Percentiles rank a stretch among this genome's conserved stretches.
Evolutionary conservation across 2,329 filamentous ascomycete genomes (phyloP).

Genomic region (Colletotrichum godetiae): DNA sequence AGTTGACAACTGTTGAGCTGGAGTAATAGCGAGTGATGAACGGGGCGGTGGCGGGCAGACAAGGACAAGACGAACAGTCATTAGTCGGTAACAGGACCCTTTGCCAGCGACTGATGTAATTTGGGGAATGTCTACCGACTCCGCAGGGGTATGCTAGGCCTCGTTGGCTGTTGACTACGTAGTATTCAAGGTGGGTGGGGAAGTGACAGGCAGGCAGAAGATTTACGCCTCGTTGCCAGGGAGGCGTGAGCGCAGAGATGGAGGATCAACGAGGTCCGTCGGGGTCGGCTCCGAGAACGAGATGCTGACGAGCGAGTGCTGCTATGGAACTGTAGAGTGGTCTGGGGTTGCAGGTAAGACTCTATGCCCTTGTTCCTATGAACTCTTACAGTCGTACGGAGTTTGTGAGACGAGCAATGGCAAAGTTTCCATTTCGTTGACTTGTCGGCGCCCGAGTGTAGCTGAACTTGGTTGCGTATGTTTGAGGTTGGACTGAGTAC

Average conservation of each 20-base stretch:
- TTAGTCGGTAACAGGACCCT: conserved; percentile 22
- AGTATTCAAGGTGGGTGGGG: not conserved
- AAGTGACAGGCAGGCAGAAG: not conserved
- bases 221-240: not conserved
- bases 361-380: not conserved
- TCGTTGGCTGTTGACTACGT: not conserved
- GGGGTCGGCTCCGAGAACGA: conserved; percentile 27
- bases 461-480: not conserved
- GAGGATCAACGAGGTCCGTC: conserved; percentile 3
- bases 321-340: too few species aligned
- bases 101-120: conserved; percentile 19
- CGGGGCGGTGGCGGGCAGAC: not conserved
- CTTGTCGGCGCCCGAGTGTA: not conserved
- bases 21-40: not conserved
- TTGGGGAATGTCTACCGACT: not conserved
- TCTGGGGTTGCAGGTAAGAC: not conserved
- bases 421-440: not conserved
- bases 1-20: not conserved
- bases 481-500: not conserved
- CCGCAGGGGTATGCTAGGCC: conserved; percentile 27
- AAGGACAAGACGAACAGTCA: not conserved
- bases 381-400: not conserved
- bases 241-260: conserved; percentile 14
- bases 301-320: conserved; percentile 12
- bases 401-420: conserved; percentile 4